Conservation (phyloP, 257 asterid genomes). For the Nicotiana noctiflora region DNA sequence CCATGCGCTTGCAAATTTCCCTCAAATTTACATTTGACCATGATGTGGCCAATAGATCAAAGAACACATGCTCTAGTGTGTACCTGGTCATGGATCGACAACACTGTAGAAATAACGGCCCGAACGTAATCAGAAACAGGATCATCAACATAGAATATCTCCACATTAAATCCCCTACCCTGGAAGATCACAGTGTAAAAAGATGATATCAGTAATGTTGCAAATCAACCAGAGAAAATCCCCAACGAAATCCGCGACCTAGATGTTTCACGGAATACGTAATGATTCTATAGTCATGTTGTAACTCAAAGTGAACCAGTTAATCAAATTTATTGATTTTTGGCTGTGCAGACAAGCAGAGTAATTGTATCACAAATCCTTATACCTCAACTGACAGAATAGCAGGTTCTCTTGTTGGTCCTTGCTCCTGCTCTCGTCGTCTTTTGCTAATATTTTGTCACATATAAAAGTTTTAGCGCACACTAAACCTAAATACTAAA, state of each 20-base stretch:
- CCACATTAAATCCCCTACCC: constrained; percentile 93
- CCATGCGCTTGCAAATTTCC: background rate
- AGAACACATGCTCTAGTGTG: background rate
- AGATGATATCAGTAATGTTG: constrained; percentile 3
- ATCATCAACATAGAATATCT: constrained; percentile 66
- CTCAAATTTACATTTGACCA: background rate
- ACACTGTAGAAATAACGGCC: constrained; percentile 69
- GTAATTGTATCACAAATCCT: background rate
- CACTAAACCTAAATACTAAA: background rate
- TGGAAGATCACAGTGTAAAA: constrained; percentile 22
- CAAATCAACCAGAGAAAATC: background rate
- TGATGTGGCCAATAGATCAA: background rate
- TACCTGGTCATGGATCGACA: constrained; percentile 80
- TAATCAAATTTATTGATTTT: background rate
- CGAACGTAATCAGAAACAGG: constrained; percentile 82
- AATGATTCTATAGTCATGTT: background rate
- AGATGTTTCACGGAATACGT: background rate
- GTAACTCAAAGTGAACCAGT: background rate
- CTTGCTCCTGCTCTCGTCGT: constrained; percentile 44
- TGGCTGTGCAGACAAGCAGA: background rate
- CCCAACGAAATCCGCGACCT: background rate
- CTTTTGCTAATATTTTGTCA: constrained; percentile 38
- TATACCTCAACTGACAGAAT: constrained; percentile 91
- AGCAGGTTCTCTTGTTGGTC: constrained; percentile 62
- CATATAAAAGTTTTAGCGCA: constrained; percentile 2